Evolutionary conservation across 2,329 filamentous ascomycete genomes (phyloP).

Genomic region (Colletotrichum sp.): DNA sequence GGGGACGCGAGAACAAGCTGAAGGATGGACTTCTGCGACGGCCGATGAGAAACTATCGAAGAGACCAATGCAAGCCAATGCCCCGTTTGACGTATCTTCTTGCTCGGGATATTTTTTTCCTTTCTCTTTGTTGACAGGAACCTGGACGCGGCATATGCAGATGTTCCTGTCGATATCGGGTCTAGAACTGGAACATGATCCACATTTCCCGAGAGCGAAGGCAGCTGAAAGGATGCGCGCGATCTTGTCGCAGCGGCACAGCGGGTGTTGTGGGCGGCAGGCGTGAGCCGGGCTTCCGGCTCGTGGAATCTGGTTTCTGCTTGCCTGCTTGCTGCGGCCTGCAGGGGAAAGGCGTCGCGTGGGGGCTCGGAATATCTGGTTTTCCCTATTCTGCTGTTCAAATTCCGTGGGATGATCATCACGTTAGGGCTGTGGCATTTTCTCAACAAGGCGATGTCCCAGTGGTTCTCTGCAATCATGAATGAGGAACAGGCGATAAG

Average conservation of each 20-base stretch:
- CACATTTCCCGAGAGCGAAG: neutral
- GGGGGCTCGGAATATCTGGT: neutral
- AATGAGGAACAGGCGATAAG: neutral
- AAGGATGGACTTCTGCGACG: neutral
- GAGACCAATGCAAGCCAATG: neutral
- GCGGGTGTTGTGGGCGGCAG: neutral
- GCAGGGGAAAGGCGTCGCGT: conserved; percentile 1
- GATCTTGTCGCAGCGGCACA: neutral
- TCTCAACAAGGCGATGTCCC: neutral
- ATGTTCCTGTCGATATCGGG: neutral
- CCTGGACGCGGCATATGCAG: neutral
- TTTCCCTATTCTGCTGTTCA: neutral
- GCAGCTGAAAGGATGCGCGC: neutral
- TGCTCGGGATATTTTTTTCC: neutral
- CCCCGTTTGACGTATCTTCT: neutral
- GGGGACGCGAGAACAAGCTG: neutral
- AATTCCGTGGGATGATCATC: neutral
- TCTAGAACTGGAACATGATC: neutral
- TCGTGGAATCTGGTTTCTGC: neutral
- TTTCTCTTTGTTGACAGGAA: neutral
- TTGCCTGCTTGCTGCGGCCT: neutral
- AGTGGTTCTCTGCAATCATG: neutral
- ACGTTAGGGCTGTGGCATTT: neutral
- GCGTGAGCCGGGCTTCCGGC: conserved; percentile 10
- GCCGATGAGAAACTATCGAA: neutral